Evolutionary conservation across 768 basidiomycete genomes (phyloP).

Genomic region (Leccinum variicolor): DNA sequence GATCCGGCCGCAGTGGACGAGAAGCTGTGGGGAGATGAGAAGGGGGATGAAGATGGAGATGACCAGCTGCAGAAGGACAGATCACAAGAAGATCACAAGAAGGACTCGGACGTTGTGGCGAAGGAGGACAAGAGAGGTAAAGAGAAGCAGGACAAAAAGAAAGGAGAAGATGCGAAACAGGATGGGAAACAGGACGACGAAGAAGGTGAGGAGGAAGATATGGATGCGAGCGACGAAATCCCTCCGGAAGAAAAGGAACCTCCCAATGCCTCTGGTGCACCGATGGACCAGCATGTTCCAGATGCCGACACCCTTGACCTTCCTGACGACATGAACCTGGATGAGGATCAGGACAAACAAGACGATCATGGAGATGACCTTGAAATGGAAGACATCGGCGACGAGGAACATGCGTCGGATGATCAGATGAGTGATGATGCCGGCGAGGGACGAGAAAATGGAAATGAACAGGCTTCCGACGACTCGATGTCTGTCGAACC

Average conservation of each 20-base stretch:
- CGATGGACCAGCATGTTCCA: constrained; percentile 71
- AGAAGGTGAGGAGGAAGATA: constrained; percentile 27
- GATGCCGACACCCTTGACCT: constrained; percentile 85
- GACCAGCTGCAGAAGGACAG: constrained; percentile 60
- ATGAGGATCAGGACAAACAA: constrained; percentile 30
- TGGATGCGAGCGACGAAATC: constrained; percentile 24
- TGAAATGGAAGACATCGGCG: constrained; percentile 37
- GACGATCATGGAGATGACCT: constrained; percentile 26
- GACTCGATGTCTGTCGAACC: constrained; percentile 23
- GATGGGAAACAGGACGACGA: constrained; percentile 30
- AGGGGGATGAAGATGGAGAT: constrained; percentile 49
- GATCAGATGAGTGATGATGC: constrained; percentile 28
- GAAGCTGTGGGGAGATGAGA: constrained; percentile 94
- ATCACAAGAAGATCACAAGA: constrained; percentile 43
- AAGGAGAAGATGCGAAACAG: constrained; percentile 27
- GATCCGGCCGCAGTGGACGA: constrained; percentile 90
- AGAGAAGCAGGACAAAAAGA: constrained; percentile 30
- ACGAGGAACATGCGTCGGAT: constrained; percentile 24
- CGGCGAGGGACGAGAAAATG: constrained; percentile 3
- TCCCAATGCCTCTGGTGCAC: constrained; percentile 54
- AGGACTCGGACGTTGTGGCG: constrained; percentile 67
- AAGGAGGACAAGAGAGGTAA: constrained; percentile 59
- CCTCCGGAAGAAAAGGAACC: constrained; percentile 43
- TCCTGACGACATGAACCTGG: constrained; percentile 80
- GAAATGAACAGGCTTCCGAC: constrained; percentile 11